phyloP scores from a whole-genome alignment of 306 rosid genomes.

The Gastrolobium villosum region DNA sequence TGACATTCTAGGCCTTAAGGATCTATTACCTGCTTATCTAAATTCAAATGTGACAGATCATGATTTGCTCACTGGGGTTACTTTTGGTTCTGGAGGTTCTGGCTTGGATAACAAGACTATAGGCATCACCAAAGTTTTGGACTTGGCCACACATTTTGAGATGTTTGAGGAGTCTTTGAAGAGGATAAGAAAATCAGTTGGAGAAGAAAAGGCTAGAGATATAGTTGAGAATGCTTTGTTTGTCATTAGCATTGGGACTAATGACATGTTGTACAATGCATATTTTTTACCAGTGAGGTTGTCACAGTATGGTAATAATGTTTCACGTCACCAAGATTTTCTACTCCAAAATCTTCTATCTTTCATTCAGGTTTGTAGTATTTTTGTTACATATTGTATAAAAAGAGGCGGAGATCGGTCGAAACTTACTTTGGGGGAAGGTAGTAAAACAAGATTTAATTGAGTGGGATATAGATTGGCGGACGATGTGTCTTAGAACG shows the following conservation, averaged over 20 bases:
- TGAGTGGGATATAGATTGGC: too few species aligned
- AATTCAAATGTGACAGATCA: slow-evolving; percentile 14
- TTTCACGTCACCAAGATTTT: slow-evolving; percentile 36
- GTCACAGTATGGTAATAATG: neutral
- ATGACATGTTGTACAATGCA: slow-evolving; percentile 48
- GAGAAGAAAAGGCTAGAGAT: slow-evolving; percentile 6
- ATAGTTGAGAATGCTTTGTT: slow-evolving; percentile 48
- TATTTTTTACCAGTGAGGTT: slow-evolving; percentile 16
- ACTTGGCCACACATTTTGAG: slow-evolving; percentile 33
- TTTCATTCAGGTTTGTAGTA: slow-evolving; percentile 42
- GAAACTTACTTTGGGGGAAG: too few species aligned
- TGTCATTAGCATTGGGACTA: slow-evolving; percentile 51
- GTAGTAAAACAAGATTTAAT: too few species aligned
- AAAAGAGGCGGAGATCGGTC: too few species aligned
- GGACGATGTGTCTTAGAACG: too few species aligned
- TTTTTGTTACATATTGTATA: neutral
- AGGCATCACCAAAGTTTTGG: neutral
- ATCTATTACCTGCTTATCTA: slow-evolving; percentile 46
- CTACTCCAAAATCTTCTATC: slow-evolving; percentile 38
- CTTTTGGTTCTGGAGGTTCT: slow-evolving; percentile 50
- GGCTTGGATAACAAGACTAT: slow-evolving; percentile 46
- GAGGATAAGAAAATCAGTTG: slow-evolving; percentile 35
- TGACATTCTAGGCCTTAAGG: slow-evolving; percentile 51
- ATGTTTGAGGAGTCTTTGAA: slow-evolving; percentile 41
- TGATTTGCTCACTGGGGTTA: slow-evolving; percentile 51